Evolutionary conservation across 2,329 filamentous ascomycete species (phyloP).

Genomic region (Aspergillus sojae): DNA sequence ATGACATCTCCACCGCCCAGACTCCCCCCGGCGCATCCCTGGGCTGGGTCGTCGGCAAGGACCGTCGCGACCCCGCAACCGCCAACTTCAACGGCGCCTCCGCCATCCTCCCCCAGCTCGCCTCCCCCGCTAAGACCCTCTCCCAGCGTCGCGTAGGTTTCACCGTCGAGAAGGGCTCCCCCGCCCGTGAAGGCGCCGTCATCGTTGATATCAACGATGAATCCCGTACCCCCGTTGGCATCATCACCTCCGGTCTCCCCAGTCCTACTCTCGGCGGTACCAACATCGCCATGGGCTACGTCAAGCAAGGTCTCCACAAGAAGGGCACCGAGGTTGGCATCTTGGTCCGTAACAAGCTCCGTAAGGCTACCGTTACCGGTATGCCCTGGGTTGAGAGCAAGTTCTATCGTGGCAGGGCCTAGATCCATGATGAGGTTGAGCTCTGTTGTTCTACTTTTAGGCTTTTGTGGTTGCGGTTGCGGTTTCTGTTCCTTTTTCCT

Average conservation of each 20-base stretch:
- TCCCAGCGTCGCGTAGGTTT: constrained; percentile 78
- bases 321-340: constrained; percentile 79
- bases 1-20: constrained; percentile 82
- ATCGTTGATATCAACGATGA: constrained; percentile 64
- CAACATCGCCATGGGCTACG: constrained; percentile 96
- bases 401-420: constrained; percentile 58
- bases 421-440: neutral
- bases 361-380: constrained; percentile 75
- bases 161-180: constrained; percentile 75
- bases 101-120: constrained; percentile 73
- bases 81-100: constrained; percentile 86
- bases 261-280: constrained; percentile 76
- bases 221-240: constrained; percentile 68
- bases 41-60: constrained; percentile 82
- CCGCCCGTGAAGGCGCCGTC: constrained; percentile 84
- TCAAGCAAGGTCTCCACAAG: constrained; percentile 81
- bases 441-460: neutral
- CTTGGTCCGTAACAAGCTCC: constrained; percentile 73
- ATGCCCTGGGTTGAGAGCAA: constrained; percentile 86
- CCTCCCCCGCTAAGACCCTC: constrained; percentile 58
- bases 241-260: constrained; percentile 85
- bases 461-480: neutral
- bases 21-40: constrained; percentile 69
- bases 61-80: constrained; percentile 59
- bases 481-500: neutral